Evolutionary conservation across 169 alveolate genomes (phyloP).

Genomic region (Cytauxzoon felis): DNA sequence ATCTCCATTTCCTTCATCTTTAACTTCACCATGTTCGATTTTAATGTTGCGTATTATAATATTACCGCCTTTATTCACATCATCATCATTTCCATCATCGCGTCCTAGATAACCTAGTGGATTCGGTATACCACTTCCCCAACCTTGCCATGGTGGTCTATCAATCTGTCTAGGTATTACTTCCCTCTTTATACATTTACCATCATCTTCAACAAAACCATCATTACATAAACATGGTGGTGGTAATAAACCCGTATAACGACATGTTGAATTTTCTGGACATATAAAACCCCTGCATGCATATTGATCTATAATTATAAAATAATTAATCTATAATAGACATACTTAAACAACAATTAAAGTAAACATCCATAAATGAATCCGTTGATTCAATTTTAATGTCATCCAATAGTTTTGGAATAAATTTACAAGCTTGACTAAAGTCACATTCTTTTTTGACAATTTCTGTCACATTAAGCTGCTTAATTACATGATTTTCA

Average conservation of each 20-base stretch:
- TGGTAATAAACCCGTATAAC: neutral
- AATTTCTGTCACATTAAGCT: conserved; percentile 1
- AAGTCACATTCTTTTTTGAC: conserved; percentile 33
- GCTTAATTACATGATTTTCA: neutral
- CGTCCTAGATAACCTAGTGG: conserved; percentile 2
- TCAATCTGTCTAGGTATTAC: neutral
- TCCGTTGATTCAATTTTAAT: neutral
- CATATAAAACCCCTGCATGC: conserved; percentile 19
- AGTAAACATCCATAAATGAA: neutral
- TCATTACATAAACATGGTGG: conserved; percentile 10
- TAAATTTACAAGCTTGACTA: conserved; percentile 23
- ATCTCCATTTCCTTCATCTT: neutral
- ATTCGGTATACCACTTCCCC: conserved; percentile 17
- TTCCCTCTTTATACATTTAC: neutral
- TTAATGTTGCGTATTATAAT: neutral
- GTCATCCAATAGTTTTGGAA: neutral
- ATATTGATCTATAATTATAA: conserved; percentile 6
- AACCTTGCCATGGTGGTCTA: conserved; percentile 18
- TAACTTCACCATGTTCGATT: neutral
- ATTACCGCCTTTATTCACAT: neutral
- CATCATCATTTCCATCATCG: neutral
- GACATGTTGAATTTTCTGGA: conserved; percentile 16
- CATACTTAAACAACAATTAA: conserved; percentile 38
- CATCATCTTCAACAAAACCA: neutral
- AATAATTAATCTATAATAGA: neutral